Percentiles rank a stretch among this genome's conserved stretches.
Evolutionary conservation across 2,329 filamentous ascomycete species (phyloP).

Genomic region (Pochonia chlamydosporia): DNA sequence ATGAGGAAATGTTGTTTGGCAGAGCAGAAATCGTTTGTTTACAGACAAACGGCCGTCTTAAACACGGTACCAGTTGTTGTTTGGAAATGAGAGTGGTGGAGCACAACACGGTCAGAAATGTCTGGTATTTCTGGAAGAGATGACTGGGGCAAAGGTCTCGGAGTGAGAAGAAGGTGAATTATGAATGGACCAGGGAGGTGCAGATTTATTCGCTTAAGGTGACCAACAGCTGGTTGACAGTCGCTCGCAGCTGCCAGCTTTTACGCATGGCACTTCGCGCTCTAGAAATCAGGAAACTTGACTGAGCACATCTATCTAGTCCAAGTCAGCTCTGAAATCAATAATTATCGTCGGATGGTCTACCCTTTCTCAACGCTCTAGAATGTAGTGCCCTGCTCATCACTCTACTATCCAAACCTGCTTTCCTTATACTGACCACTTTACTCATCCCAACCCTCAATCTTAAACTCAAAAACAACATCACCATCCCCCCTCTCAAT

Average conservation of each 20-base stretch:
- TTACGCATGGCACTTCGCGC: no score
- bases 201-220: background rate
- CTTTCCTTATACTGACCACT: no score
- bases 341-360: background rate
- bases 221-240: background rate
- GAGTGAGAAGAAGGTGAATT: background rate
- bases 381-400: no score
- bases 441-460: constrained; percentile 44
- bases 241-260: background rate
- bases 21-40: background rate
- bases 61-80: background rate
- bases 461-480: constrained; percentile 47
- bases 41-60: background rate
- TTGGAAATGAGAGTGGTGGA: background rate
- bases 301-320: background rate
- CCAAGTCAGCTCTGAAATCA: background rate
- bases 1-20: background rate
- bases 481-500: constrained; percentile 51
- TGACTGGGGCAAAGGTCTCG: background rate
- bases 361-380: no score
- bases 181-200: background rate
- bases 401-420: no score
- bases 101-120: background rate
- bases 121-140: background rate
- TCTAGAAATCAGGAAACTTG: no score